These are phyloP conservation scores for Chrysopogon serrulatus DNA, from an alignment of 176 grass and related monocot species.

Conservation along the genomic window DNA sequence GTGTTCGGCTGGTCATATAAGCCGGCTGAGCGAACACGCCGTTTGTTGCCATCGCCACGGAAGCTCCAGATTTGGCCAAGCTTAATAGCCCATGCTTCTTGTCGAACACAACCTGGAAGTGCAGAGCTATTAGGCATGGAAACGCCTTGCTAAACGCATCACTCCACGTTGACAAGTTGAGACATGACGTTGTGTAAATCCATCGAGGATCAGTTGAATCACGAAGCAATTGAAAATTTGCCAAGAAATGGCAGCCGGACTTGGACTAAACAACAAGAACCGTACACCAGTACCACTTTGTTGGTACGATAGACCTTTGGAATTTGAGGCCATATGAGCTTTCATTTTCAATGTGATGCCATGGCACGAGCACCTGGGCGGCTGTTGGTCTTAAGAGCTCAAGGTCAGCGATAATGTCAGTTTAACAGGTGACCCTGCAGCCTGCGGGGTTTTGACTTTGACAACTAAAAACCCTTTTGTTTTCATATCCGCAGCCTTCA, in stretches of 20 bases:
- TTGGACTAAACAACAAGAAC: background rate
- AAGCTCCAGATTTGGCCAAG: slow-evolving; percentile 4
- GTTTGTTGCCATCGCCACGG: background rate
- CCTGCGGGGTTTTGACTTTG: background rate
- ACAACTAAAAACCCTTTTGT: background rate
- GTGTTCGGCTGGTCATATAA: too few species aligned
- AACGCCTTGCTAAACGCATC: too few species aligned
- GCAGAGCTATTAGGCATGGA: background rate
- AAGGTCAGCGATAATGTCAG: slow-evolving; percentile 30
- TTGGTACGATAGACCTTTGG: slow-evolving; percentile 20
- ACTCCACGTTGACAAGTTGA: background rate
- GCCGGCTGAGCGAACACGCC: too few species aligned
- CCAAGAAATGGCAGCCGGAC: background rate
- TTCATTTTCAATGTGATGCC: slow-evolving; percentile 19
- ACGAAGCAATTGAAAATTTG: background rate
- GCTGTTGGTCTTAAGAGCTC: background rate
- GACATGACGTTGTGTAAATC: background rate
- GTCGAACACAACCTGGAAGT: background rate
- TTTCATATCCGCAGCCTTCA: background rate
- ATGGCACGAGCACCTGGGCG: background rate
- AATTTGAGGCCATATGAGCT: background rate
- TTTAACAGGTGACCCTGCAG: background rate
- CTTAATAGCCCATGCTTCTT: background rate
- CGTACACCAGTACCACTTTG: slow-evolving; percentile 21
- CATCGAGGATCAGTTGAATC: background rate